Percentiles rank a stretch among this genome's conserved stretches.
Conservation (phyloP, 225 moss, liverwort and hornwort genomes). For the Pseudisothecium myosuroides region DNA sequence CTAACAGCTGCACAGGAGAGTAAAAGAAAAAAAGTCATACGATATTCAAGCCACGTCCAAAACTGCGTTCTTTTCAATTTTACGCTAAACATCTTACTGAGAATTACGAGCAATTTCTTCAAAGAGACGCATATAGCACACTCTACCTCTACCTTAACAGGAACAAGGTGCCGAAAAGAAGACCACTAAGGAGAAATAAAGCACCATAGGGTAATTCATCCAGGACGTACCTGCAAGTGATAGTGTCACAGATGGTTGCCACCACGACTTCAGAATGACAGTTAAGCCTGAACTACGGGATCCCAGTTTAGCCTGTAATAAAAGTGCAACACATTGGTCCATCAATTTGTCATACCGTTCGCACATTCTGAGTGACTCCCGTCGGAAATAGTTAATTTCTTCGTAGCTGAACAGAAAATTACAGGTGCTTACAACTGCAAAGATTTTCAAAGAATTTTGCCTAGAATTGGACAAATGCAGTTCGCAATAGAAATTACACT, state of each 20-base stretch:
- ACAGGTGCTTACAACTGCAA: not conserved
- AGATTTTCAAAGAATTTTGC: not conserved
- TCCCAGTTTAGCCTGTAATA: slow-evolving; percentile 65
- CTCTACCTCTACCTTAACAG: not conserved
- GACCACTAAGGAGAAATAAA: not conserved
- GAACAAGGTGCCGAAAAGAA: not conserved
- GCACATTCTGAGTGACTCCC: not conserved
- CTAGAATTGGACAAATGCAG: not conserved
- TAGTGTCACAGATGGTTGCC: slow-evolving; percentile 89
- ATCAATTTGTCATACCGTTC: not conserved
- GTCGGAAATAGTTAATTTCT: not conserved
- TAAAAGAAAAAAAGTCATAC: not conserved
- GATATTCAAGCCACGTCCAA: not conserved
- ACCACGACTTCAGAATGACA: slow-evolving; percentile 86
- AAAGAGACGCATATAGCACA: not conserved
- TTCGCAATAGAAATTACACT: not conserved
- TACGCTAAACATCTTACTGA: not conserved
- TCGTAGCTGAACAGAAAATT: not conserved
- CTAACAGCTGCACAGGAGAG: slow-evolving; percentile 45
- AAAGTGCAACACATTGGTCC: not conserved
- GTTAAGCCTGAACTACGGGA: slow-evolving; percentile 58
- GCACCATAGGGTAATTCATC: not conserved
- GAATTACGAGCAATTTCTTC: not conserved
- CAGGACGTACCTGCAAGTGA: slow-evolving; percentile 59
- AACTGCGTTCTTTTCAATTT: not conserved